phyloP scores from a whole-genome alignment of 768 basidiomycete genomes.

The Porpolomopsis calyptriformis region DNA sequence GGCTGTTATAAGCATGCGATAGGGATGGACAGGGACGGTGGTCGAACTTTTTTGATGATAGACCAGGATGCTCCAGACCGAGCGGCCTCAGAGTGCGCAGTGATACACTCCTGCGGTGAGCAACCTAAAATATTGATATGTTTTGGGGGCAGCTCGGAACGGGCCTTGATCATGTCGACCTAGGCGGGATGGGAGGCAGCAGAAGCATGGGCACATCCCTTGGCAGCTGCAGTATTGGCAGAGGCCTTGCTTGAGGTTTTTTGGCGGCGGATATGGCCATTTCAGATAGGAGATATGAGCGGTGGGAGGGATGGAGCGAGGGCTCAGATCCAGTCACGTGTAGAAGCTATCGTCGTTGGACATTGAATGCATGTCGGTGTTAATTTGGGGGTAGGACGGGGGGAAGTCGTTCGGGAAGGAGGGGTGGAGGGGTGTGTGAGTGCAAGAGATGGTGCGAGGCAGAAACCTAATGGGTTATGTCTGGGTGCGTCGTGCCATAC shows the following conservation, averaged over 20 bases:
- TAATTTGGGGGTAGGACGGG: too few relatives aligned
- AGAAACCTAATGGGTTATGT: too few relatives aligned
- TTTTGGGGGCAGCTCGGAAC: conserved; percentile 13
- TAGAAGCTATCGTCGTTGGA: too few relatives aligned
- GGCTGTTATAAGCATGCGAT: conserved; percentile 10
- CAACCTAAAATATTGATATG: conserved; percentile 14
- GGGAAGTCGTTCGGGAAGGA: too few relatives aligned
- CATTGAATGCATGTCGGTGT: too few relatives aligned
- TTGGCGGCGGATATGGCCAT: too few relatives aligned
- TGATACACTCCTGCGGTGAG: conserved; percentile 54
- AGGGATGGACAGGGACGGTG: conserved; percentile 8
- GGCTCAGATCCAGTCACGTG: too few relatives aligned
- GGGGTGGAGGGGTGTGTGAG: too few relatives aligned
- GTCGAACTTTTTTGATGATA: conserved; percentile 64
- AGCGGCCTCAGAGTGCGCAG: conserved; percentile 56
- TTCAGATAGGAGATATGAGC: too few relatives aligned
- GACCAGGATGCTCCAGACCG: conserved; percentile 71
- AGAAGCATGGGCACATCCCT: conserved; percentile 12
- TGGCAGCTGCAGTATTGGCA: conserved; percentile 25
- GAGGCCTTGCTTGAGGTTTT: conserved; percentile 21
- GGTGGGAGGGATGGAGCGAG: too few relatives aligned
- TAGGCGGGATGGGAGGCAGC: conserved; percentile 50
- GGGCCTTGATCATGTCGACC: conserved; percentile 75
- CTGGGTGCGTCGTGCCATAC: too few relatives aligned
- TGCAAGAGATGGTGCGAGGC: too few relatives aligned